Percentiles rank a stretch among this genome's conserved stretches.
Conservation (phyloP, 2,329 filamentous ascomycete species). For the Torrubiella hemipterigena region DNA sequence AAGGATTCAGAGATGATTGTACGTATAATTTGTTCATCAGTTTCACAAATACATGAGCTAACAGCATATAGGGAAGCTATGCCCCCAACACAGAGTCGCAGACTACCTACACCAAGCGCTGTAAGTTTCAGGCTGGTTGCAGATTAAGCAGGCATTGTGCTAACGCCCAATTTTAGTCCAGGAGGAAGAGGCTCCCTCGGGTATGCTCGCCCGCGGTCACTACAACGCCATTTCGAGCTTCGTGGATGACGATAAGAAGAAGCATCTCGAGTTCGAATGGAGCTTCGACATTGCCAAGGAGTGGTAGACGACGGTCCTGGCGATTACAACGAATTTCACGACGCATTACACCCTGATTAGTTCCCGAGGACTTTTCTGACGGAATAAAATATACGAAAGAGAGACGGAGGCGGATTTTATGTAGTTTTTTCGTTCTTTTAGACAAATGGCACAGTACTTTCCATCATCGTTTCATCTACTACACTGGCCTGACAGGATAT, state of each 20-base stretch:
- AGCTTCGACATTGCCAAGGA: slow-evolving; percentile 94
- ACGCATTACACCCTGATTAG: too few relatives aligned
- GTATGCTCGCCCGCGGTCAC: slow-evolving; percentile 80
- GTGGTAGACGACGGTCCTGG: slow-evolving; percentile 68
- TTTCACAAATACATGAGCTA: not conserved
- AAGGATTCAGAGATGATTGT: slow-evolving; percentile 99
- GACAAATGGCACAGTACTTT: too few relatives aligned
- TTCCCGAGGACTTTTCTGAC: too few relatives aligned
- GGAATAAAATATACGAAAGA: too few relatives aligned
- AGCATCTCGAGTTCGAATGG: slow-evolving; percentile 89
- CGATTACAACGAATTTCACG: too few relatives aligned
- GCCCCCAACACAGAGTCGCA: slow-evolving; percentile 85
- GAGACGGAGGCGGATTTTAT: too few relatives aligned
- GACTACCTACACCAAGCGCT: slow-evolving; percentile 78
- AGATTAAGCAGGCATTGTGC: not conserved
- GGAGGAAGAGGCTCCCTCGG: slow-evolving; percentile 81
- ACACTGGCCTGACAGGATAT: too few relatives aligned
- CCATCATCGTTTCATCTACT: too few relatives aligned
- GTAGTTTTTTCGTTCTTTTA: too few relatives aligned
- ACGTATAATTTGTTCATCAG: slow-evolving; percentile 20
- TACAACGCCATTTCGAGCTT: slow-evolving; percentile 88
- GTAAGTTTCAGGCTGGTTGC: slow-evolving; percentile 40
- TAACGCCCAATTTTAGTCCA: slow-evolving; percentile 50
- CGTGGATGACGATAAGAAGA: slow-evolving; percentile 87
- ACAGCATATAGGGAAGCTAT: slow-evolving; percentile 61